Evolutionary conservation across 83 land plant species (phyloP), one percentile per base, ranked within the genome.

Genomic region (Isoetes engelmannii): DNA sequence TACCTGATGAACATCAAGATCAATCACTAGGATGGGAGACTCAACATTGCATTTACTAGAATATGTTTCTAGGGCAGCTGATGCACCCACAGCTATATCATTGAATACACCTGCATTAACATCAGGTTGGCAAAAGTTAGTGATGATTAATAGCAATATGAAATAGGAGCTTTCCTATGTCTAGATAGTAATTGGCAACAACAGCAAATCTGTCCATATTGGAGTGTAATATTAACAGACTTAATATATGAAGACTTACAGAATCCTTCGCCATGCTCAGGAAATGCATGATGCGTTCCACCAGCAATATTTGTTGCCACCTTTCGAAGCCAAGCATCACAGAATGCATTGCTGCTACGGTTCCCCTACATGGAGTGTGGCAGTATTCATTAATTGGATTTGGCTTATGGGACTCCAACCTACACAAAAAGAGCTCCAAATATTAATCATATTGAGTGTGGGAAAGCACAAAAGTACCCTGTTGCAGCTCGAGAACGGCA

Each of bases 231-330:
- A 53, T 12, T 53, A 2, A 12, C 15, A 13, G 55, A 12, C 15
- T 53, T 53, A 15, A 53, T 12, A 41, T 6, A 44, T 42, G 45
- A 12, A 71, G 28, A 17, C 73, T 3, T 72, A 77, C 80, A 77
- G 61, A 77, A 77, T 44, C 80, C 80, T 67, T 77, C 80, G n/a
- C 80, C 80, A 47, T 72, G 80, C n/a, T 74, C 75, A 44, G 76
- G 10, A 59, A 77, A 77, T 45, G 80, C 80, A 68, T 77, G 80
- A 37, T 77, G 80, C 17, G 80, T 77, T 9, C 80, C 80, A 5
- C 80, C 80, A 47, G 80, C 80, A 57, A 77, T 66, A 55, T 77
- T 77, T 41, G 80, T 75, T 47, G 80, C 80, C 44, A 44, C 80
- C 69, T 71, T 67, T 48, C 75, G 4, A 49, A 66, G n/a, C 28